Conservation (phyloP, 345 rosid genomes). For the Noccaea caerulescens region DNA sequence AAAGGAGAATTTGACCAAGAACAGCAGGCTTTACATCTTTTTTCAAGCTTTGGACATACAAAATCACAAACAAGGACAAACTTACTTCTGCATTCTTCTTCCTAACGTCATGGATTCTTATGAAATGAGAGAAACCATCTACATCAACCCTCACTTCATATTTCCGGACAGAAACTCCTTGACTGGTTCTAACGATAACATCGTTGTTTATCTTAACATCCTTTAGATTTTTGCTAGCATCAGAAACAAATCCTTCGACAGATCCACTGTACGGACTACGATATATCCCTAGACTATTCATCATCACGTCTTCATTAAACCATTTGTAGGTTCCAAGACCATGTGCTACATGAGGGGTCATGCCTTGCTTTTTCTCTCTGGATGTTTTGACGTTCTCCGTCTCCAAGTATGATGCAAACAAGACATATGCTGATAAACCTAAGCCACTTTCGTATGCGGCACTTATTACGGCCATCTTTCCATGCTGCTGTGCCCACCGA, state of each 20-base stretch:
- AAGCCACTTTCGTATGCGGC: slow-evolving; percentile 88
- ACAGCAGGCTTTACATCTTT: not conserved
- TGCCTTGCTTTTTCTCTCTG: slow-evolving; percentile 47
- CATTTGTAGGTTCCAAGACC: slow-evolving; percentile 92
- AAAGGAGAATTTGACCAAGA: slow-evolving; percentile 10
- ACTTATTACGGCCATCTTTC: slow-evolving; percentile 90
- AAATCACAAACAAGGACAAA: slow-evolving; percentile 24
- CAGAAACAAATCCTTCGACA: slow-evolving; percentile 66
- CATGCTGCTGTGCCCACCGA: slow-evolving; percentile 76
- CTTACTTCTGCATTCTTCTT: slow-evolving; percentile 53
- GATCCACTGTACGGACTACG: slow-evolving; percentile 53
- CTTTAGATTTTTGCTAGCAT: slow-evolving; percentile 56
- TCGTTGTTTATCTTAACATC: slow-evolving; percentile 61
- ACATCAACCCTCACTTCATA: slow-evolving; percentile 57
- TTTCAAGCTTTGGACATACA: not conserved
- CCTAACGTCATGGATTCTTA: slow-evolving; percentile 63
- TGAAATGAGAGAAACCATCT: slow-evolving; percentile 53
- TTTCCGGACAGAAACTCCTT: slow-evolving; percentile 51
- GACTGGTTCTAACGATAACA: slow-evolving; percentile 48
- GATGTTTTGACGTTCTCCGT: slow-evolving; percentile 55
- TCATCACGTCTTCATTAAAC: slow-evolving; percentile 80
- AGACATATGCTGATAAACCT: slow-evolving; percentile 68
- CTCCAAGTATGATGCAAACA: slow-evolving; percentile 77
- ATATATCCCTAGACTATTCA: slow-evolving; percentile 56
- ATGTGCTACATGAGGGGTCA: slow-evolving; percentile 62